Evolutionary conservation across 139 green algal genomes (phyloP).

Genomic region (Chlorokybus atmophyticus): DNA sequence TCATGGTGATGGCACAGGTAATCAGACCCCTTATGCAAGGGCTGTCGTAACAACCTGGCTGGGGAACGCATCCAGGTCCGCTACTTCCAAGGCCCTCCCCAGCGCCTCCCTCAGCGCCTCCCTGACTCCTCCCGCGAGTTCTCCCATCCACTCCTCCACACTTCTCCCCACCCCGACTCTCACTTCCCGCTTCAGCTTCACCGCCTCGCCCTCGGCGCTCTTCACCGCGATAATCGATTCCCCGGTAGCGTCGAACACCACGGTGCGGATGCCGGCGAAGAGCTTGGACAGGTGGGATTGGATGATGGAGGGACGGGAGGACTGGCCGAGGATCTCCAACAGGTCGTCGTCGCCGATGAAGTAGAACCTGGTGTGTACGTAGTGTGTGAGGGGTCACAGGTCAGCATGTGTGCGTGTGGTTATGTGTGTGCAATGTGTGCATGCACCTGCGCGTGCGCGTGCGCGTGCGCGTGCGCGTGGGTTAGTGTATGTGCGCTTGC

Average conservation of each 20-base stretch:
- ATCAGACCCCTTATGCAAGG: no score
- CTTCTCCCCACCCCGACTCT: slow-evolving; percentile 27
- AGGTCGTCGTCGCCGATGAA: slow-evolving; percentile 79
- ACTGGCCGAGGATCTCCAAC: slow-evolving; percentile 68
- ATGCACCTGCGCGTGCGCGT: no score
- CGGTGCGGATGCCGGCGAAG: slow-evolving; percentile 65
- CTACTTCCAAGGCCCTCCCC: slow-evolving; percentile 4
- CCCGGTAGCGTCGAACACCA: slow-evolving; percentile 33
- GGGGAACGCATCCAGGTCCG: slow-evolving; percentile 14
- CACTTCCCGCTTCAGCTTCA: slow-evolving; percentile 45
- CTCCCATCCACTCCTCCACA: slow-evolving; percentile 51
- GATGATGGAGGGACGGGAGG: slow-evolving; percentile 53
- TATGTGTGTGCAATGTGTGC: no score
- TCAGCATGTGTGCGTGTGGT: no score
- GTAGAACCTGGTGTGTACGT: slow-evolving; percentile 66
- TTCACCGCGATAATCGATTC: slow-evolving; percentile 42
- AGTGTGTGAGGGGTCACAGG: no score
- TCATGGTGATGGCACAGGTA: no score
- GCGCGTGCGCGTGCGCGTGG: no score
- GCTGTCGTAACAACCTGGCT: slow-evolving; percentile 43
- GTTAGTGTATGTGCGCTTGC: no score
- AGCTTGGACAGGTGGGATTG: slow-evolving; percentile 75
- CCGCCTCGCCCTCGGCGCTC: slow-evolving; percentile 46
- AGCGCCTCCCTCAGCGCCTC: slow-evolving; percentile 8
- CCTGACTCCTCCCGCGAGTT: slow-evolving; percentile 22